These are phyloP conservation scores for Cladosporium oxysporum DNA, from an alignment of 2,329 filamentous ascomycete genomes.

Conservation along the genomic window DNA sequence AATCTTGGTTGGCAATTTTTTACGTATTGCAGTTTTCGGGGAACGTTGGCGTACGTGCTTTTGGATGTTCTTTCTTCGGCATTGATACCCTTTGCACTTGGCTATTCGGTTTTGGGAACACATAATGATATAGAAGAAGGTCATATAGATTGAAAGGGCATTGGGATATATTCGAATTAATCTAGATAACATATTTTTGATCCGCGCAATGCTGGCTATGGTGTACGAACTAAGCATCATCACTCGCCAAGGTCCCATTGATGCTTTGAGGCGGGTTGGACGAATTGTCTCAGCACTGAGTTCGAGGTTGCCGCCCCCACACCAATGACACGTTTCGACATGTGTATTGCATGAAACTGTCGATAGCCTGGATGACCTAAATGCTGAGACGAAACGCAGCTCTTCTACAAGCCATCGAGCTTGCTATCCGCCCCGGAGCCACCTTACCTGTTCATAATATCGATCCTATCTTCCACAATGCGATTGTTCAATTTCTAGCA, in stretches of 20 bases:
- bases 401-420: too few species aligned
- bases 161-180: not conserved
- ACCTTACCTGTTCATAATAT: too few species aligned
- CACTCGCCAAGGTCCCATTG: not conserved
- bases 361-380: too few species aligned
- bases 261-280: too few species aligned
- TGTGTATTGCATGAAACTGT: too few species aligned
- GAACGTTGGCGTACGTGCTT: not conserved
- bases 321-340: too few species aligned
- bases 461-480: not conserved
- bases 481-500: not conserved
- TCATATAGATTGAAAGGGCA: not conserved
- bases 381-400: too few species aligned
- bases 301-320: too few species aligned
- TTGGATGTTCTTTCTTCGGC: not conserved
- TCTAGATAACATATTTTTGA: not conserved
- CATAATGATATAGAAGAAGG: not conserved
- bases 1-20: not conserved
- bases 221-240: not conserved
- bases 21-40: not conserved
- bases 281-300: too few species aligned
- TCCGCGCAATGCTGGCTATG: not conserved
- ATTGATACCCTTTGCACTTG: constrained; percentile 9
- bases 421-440: too few species aligned
- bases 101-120: not conserved